Conservation (phyloP, 371 early-diverging fungal genomes). For the Mucor piriformis region DNA sequence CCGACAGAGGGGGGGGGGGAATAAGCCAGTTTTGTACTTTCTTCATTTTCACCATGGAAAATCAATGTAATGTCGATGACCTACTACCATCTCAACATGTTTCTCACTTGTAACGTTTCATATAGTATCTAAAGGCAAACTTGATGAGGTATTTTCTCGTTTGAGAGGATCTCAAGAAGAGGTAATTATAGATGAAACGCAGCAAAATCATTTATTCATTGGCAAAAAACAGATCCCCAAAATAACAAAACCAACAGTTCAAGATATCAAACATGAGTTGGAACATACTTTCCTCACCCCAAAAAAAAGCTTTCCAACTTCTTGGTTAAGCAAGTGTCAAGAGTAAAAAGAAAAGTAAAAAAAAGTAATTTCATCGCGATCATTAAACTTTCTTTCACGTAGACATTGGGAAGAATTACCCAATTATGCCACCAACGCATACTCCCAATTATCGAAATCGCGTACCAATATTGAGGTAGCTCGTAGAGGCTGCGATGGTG, state of each 20-base stretch:
- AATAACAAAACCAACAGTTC: constrained; percentile 5
- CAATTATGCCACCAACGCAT: constrained; percentile 42
- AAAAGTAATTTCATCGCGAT: background rate
- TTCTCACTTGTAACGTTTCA: background rate
- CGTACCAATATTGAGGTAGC: constrained; percentile 45
- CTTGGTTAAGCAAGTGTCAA: constrained; percentile 59
- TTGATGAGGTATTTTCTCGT: constrained; percentile 9
- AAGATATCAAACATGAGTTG: constrained; percentile 43
- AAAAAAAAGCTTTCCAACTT: constrained; percentile 41
- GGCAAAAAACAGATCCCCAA: background rate
- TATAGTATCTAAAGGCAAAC: constrained; percentile 1
- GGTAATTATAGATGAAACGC: background rate
- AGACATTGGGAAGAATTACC: constrained; percentile 60
- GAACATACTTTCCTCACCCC: constrained; percentile 55
- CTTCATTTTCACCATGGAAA: background rate
- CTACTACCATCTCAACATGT: background rate
- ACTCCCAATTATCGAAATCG: constrained; percentile 51
- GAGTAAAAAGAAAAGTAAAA: constrained; percentile 33
- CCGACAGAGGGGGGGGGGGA: too few species aligned
- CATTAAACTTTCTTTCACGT: background rate
- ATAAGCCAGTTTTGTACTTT: too few species aligned
- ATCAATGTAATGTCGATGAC: background rate
- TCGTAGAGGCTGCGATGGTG: constrained; percentile 58
- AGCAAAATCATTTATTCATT: background rate
- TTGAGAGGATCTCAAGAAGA: constrained; percentile 3